These are phyloP conservation scores for Lagerstroemia speciosa DNA, from an alignment of 345 rosid genomes.

Conservation along the genomic window DNA sequence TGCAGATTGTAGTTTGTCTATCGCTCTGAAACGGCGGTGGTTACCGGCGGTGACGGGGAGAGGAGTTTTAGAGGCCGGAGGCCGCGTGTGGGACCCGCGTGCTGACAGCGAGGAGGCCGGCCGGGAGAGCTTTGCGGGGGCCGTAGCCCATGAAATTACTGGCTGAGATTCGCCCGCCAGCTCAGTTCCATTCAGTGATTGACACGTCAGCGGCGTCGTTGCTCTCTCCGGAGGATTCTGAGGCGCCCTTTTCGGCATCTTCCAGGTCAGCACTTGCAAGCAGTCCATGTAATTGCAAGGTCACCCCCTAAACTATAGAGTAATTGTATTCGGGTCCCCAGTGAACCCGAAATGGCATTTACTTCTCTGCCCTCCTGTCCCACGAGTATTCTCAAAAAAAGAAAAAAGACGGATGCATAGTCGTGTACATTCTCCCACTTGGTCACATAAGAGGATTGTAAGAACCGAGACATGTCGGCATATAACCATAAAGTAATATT, in stretches of 20 bases:
- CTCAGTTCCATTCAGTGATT: neutral
- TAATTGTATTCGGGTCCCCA: too few relatives aligned
- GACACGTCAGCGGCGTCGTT: neutral
- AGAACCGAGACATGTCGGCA: too few relatives aligned
- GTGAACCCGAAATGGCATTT: too few relatives aligned
- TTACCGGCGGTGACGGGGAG: neutral
- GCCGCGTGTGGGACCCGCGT: neutral
- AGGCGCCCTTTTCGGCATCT: neutral
- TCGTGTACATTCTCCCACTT: too few relatives aligned
- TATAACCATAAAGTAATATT: too few relatives aligned
- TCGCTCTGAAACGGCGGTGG: neutral
- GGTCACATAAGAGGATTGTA: too few relatives aligned
- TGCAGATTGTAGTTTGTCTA: neutral
- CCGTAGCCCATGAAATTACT: neutral
- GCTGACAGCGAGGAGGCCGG: neutral
- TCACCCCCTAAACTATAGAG: too few relatives aligned
- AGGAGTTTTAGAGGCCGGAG: neutral
- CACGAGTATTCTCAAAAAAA: too few relatives aligned
- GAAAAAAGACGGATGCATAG: too few relatives aligned
- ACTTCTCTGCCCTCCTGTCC: too few relatives aligned
- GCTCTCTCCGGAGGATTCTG: neutral
- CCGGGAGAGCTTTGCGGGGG: neutral
- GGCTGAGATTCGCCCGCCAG: neutral
- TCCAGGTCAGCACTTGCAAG: neutral
- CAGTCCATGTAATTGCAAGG: too few relatives aligned